phyloP scores from a whole-genome alignment of 495 filamentous ascomycete genomes.

The Elasticomyces elasticus region DNA sequence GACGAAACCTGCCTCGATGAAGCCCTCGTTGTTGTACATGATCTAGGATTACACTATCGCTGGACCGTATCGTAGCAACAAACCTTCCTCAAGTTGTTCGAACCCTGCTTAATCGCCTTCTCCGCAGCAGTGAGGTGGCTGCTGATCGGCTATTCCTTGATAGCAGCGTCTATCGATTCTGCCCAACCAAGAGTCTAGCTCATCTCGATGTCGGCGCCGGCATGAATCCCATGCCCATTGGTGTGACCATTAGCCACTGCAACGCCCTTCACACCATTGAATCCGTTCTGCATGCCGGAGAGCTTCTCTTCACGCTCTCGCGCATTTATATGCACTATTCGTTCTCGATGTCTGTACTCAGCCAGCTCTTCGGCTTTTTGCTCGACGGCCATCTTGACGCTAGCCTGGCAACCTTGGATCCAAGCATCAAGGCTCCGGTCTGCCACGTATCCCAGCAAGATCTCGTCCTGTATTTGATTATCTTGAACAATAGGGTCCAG shows the following conservation, averaged over 20 bases:
- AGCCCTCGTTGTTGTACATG: not conserved
- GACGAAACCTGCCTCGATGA: not conserved
- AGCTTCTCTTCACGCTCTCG: not conserved
- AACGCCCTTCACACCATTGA: no score
- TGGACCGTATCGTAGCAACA: no score
- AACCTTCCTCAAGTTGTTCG: no score
- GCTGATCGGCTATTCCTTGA: no score
- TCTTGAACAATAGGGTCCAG: constrained; percentile 27
- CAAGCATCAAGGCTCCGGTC: constrained; percentile 30
- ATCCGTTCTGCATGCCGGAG: not conserved
- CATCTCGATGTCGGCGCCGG: not conserved
- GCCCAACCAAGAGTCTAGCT: no score
- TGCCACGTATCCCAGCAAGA: constrained; percentile 22
- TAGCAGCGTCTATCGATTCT: no score
- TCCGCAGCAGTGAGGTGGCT: no score
- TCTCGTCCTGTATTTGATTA: constrained; percentile 29
- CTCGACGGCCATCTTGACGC: constrained; percentile 15
- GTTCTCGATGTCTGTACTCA: constrained; percentile 12
- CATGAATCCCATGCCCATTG: not conserved
- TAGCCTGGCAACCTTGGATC: constrained; percentile 20
- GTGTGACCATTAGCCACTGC: not conserved
- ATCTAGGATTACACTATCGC: not conserved
- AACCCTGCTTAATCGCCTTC: no score
- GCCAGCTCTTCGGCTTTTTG: constrained; percentile 14
- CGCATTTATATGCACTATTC: constrained; percentile 1